Evolutionary conservation across 495 filamentous ascomycete genomes (phyloP), one percentile per base, ranked within the genome.

Genomic region (Aspergillus indologenus): DNA sequence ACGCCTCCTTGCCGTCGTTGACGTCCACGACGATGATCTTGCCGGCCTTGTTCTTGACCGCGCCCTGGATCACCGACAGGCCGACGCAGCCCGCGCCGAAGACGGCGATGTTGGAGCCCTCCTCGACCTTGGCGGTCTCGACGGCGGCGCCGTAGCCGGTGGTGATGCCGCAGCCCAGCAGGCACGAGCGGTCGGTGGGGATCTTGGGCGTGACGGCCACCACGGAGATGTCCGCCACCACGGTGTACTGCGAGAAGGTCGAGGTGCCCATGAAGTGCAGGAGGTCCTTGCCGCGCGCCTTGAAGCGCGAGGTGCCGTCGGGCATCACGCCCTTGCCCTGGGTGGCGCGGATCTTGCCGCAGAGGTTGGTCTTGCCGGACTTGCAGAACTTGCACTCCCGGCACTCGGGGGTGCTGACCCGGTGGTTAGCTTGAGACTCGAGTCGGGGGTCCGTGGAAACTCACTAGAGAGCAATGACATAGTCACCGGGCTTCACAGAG

Each of bases 251-350:
- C 18, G 90, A 91, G 83, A 98, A 98, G 65, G 94, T 98, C 17
- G 91, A 96, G 53, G 91, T 96, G 67, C 94, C 94, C 94, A 98
- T 98, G 80, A 98, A 98, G 81, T 98, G 94, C 31, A 98, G 85
- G 52, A 98, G 83, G 64, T 92, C 87, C 77, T 96, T 86, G 67
- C 94, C 94, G 69, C 91, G 92, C 78, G 89, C 92, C 69, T 83
- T 89, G 85, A 98, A 98, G 52, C 94, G 90, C 46, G 90, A 90
- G 64, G 95, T 97, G 54, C 94, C 95, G 71, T 98, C 94, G 44
- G 94, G 94, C 92, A 98, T 96, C 54, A 98, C 90, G 72, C 94
- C 94, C 70, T 82, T 86, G 63, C 94, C 94, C 77, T 98, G 94
- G 14, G 94, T 98, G 26, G 91, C 90, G 64, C 94, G 89, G 77